Base-by-base conservation (phyloP, 1,139 yeast genomes). In the Suhomyces wounanorum region DNA sequence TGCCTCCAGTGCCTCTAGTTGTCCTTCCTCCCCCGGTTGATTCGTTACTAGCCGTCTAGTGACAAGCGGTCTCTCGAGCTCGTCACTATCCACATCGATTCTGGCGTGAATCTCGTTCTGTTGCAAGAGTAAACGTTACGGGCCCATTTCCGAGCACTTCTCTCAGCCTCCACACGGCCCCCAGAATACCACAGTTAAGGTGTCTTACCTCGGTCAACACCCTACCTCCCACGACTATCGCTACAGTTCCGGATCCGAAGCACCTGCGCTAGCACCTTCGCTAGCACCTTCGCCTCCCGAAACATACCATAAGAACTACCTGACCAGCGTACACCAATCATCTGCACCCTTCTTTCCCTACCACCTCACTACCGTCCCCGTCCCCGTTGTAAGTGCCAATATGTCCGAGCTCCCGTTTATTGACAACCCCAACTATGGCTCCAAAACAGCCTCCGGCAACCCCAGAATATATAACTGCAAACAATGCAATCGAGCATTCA, bases 381-480 rank as follows among this genome's bases (percentile, higher is more conserved):
- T 17, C n/a, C 18, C 38, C 30, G 16, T 6, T n/a, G 14, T 26
- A 5, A 18, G 28, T 17, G 16, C 40, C 18, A 18, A 18, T 31
- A 42, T 42, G 44, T 42, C 44, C 3, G 44, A 42, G 18, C 43
- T 40, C 8, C 38, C 44, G 9, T 46, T 41, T 40, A 40, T 33
- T 25, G 42, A 45, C 18, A 48, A 40, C 30, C 41, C 68, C 47
- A 64, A 69, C 50, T 75, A 70, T 55, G 81, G 81, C 14, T 68
- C 78, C 44, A 75, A 74, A 55, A 77, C 81, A 6, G 68, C 79
- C 11, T 65, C 74, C 18, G 81, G 81, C 2, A 75, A 77, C 56
- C 72, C 80, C 18, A 63, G 81, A 45, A 66, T 77, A 33, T 75
- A 64, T 58, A 73, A 73, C 53, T 77, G 81, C 59, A 63, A 65